Evolutionary conservation across 805 yeast genomes (phyloP), one percentile per base, ranked within the genome.

Genomic region (Yarrowia keelungensis): DNA sequence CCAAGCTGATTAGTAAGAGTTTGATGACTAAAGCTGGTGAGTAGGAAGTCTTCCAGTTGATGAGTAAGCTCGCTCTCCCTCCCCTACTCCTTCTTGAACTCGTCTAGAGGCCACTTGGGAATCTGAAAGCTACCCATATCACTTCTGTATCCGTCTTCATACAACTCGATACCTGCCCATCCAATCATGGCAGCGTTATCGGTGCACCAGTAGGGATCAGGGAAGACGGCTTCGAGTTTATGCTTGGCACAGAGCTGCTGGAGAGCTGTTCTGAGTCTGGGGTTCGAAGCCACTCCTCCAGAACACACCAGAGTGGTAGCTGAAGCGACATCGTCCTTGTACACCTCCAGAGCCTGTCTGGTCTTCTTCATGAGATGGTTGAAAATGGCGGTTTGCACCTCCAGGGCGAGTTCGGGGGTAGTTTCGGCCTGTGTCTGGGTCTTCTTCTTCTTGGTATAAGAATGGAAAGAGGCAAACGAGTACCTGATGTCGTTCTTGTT

Each of bases 101-200:
- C 67, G 5, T 19, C 39, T 5, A 62, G 26, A 10, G 97, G 93
- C 99, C 99, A 94, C 77, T 87, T 91, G 58, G 92, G 81, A 1
- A 86, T 80, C 1, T 97, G 96, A n/a, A 83, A 74, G 2, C 87
- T 84, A 11, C 79, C 82, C 50, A 90, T 73, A 7, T 82, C 84
- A 0, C 92, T 85, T 10, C 78, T 45, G 0, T 76, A 71, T 7
- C 84, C 83, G 16, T 76, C 72, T 75, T 92, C 97, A 75, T 80
- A 89, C 19, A 93, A 78, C 76, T 94, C 97, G 9, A 94, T 91
- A 0, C 98, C 99, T 0, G 98, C 97, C 87, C 96, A 91, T 0
- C 97, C 99, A 66, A 95, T 95, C 99, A 95, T 95, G 1, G 92
- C 86, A 0, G 98, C 97, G 77, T 95, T 95, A 75, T 95, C 99